These are phyloP conservation scores for Russula foetens DNA, from an alignment of 768 basidiomycete species.

Conservation along the genomic window DNA sequence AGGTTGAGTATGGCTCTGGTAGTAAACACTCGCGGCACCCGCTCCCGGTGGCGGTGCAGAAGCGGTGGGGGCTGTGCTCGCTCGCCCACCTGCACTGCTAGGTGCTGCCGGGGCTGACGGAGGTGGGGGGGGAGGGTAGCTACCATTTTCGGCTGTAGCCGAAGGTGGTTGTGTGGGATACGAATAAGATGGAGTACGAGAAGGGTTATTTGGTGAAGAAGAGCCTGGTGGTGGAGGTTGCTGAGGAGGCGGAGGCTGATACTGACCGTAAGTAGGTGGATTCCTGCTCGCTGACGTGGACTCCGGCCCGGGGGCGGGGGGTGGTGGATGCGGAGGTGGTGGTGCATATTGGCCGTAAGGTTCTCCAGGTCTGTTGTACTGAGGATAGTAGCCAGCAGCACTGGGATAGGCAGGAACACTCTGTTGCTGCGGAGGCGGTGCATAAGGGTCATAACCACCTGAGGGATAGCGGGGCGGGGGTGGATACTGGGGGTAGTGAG, in stretches of 20 bases:
- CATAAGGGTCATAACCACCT: constrained; percentile 9
- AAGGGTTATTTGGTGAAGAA: constrained; percentile 8
- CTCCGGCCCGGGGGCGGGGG: constrained; percentile 8
- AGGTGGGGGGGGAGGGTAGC: constrained; percentile 1
- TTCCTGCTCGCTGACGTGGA: constrained; percentile 3
- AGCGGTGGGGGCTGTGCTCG: constrained; percentile 9
- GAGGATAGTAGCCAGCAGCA: constrained; percentile 6
- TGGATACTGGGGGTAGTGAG: constrained; percentile 14
- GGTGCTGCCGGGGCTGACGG: background rate
- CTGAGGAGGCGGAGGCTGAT: constrained; percentile 10
- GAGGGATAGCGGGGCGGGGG: constrained; percentile 15
- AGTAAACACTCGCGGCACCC: constrained; percentile 15
- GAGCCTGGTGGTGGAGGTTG: constrained; percentile 13
- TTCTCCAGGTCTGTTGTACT: constrained; percentile 13
- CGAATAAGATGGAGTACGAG: constrained; percentile 10
- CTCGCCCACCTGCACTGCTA: constrained; percentile 5
- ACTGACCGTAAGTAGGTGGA: constrained; percentile 13
- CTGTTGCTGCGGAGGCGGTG: constrained; percentile 17
- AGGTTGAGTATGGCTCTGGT: constrained; percentile 5
- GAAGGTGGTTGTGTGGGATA: constrained; percentile 12
- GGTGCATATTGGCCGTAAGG: constrained; percentile 6
- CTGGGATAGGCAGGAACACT: constrained; percentile 1
- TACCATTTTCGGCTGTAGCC: background rate
- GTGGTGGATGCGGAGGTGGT: constrained; percentile 9
- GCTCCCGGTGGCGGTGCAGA: constrained; percentile 4